Evolutionary conservation across 345 rosid genomes (phyloP).

Genomic region (Passiflora organensis): DNA sequence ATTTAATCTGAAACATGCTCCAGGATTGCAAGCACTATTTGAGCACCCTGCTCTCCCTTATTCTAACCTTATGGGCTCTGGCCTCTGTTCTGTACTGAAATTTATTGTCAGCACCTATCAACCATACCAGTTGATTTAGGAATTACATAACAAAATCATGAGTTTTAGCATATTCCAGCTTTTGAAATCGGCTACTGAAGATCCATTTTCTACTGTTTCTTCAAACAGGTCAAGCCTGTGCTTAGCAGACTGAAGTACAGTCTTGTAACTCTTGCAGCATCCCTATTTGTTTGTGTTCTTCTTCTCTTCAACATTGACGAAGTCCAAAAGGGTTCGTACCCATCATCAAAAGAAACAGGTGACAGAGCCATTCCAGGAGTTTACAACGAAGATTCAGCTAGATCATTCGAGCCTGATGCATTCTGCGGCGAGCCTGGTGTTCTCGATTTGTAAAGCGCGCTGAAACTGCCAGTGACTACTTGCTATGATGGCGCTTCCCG

Average conservation of each 20-base stretch:
- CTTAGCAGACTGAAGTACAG: conserved; percentile 71
- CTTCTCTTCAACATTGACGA: conserved; percentile 48
- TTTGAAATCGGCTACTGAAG: not conserved
- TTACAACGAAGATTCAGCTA: conserved; percentile 71
- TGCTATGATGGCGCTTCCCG: too few species aligned
- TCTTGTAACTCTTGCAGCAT: conserved; percentile 60
- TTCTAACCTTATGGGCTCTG: too few species aligned
- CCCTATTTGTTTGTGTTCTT: conserved; percentile 39
- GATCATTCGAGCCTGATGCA: conserved; percentile 79
- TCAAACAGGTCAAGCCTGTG: conserved; percentile 72
- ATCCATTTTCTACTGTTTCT: not conserved
- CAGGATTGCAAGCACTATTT: too few species aligned
- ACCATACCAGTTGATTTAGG: not conserved
- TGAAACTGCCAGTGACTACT: too few species aligned
- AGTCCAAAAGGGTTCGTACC: conserved; percentile 30
- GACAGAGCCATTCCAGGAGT: conserved; percentile 67
- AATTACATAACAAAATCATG: not conserved
- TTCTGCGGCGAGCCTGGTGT: conserved; percentile 67
- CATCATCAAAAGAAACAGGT: conserved; percentile 21
- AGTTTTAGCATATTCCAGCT: too few species aligned
- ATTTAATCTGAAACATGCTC: too few species aligned
- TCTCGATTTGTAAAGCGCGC: conserved; percentile 8
- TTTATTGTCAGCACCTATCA: not conserved
- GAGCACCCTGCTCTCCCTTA: too few species aligned
- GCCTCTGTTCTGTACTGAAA: not conserved